These are phyloP conservation scores for Abortiporus biennis DNA, from an alignment of 1,284 basidiomycete species.

Conservation along the genomic window DNA sequence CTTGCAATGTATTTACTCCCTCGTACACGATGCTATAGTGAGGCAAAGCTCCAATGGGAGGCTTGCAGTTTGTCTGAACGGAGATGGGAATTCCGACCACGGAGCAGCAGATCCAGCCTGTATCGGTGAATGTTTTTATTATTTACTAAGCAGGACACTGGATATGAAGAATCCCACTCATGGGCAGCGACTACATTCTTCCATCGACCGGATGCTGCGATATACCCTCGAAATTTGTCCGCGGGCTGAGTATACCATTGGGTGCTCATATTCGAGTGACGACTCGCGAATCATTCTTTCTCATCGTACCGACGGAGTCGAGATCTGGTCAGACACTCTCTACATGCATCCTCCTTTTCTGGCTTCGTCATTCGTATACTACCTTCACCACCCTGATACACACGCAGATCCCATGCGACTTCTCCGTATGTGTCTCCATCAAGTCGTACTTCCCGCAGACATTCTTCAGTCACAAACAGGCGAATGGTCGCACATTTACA, in stretches of 20 bases:
- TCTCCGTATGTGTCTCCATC: constrained; percentile 12
- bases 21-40: constrained; percentile 17
- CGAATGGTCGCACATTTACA: constrained; percentile 21
- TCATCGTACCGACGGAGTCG: constrained; percentile 16
- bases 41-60: constrained; percentile 18
- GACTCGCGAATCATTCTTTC: constrained; percentile 11
- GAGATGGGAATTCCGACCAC: constrained; percentile 15
- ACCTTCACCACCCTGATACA: constrained; percentile 1
- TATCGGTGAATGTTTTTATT: constrained; percentile 17
- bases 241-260: constrained; percentile 8
- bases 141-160: constrained; percentile 1
- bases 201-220: constrained; percentile 16
- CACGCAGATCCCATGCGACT: constrained; percentile 2
- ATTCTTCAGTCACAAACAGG: constrained; percentile 14
- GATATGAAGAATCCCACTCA: constrained; percentile 6
- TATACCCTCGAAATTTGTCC: constrained; percentile 16
- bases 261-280: too few species aligned
- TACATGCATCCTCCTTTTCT: constrained; percentile 23
- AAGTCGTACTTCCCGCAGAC: constrained; percentile 16
- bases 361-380: constrained; percentile 14
- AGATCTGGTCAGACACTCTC: constrained; percentile 21
- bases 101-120: constrained; percentile 18
- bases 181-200: constrained; percentile 7
- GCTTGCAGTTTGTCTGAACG: constrained; percentile 16
- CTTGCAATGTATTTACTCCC: constrained; percentile 14